These are phyloP conservation scores for Quercus aquifolioides DNA, from an alignment of 306 rosid genomes.

Conservation along the genomic window DNA sequence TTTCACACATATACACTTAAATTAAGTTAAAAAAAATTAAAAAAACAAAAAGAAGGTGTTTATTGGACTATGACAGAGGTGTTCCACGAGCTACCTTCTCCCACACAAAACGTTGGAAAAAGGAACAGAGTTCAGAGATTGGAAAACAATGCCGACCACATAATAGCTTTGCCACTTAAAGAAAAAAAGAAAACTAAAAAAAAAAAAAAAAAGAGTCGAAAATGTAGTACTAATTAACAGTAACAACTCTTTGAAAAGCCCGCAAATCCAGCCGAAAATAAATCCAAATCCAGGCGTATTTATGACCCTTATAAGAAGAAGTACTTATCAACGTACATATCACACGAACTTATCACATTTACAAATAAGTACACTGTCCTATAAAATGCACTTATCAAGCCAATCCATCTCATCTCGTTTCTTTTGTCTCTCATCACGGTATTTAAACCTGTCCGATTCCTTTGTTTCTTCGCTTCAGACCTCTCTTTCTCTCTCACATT, in stretches of 20 bases:
- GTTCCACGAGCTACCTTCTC: no score
- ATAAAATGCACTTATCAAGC: slow-evolving; percentile 23
- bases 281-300: slow-evolving; percentile 40
- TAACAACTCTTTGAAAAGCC: slow-evolving; percentile 24
- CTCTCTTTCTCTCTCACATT: slow-evolving; percentile 34
- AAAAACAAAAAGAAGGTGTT: no score
- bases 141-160: not conserved
- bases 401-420: slow-evolving; percentile 27
- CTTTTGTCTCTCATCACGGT: slow-evolving; percentile 66
- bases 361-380: rapidly evolving
- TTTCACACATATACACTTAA: rapidly evolving
- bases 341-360: rapidly evolving
- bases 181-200: not conserved
- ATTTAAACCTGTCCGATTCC: slow-evolving; percentile 76
- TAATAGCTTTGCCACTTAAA: not conserved
- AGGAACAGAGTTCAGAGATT: no score
- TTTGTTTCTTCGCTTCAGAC: slow-evolving; percentile 65
- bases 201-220: not conserved
- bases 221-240: no score
- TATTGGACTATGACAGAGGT: no score
- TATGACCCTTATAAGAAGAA: rapidly evolving
- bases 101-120: no score
- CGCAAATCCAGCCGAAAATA: slow-evolving; percentile 43
- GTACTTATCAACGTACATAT: rapidly evolving
- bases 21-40: no score